phyloP scores from a whole-genome alignment of 306 rosid species.

The Castanospermum australe region DNA sequence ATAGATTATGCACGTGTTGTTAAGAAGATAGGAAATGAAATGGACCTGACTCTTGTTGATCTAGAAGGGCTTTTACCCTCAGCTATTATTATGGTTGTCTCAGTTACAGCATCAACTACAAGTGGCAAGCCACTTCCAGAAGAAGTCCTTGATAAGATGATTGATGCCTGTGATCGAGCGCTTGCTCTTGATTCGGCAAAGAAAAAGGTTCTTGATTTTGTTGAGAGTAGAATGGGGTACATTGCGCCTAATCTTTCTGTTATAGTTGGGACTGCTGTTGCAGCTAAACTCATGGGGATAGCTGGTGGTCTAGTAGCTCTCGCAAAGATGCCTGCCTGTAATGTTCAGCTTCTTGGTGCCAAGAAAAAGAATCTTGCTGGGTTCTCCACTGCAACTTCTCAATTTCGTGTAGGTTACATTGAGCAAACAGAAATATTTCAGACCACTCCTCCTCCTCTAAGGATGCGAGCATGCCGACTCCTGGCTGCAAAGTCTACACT shows the following conservation, averaged over 20 bases:
- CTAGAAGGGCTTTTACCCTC: constrained; percentile 95
- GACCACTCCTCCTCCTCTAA: constrained; percentile 80
- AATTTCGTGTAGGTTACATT: constrained; percentile 84
- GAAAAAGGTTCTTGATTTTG: constrained; percentile 93
- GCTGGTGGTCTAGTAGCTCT: constrained; percentile 83
- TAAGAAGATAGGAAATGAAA: constrained; percentile 93
- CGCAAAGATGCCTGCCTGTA: constrained; percentile 99
- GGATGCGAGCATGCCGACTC: constrained; percentile 89
- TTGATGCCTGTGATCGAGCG: constrained; percentile 96
- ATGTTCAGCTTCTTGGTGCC: constrained; percentile 98
- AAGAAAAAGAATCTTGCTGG: constrained; percentile 94
- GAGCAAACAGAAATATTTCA: constrained; percentile 94
- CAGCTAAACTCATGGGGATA: constrained; percentile 96
- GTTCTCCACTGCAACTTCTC: constrained; percentile 92
- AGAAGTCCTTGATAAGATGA: constrained; percentile 72
- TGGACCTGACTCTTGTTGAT: constrained; percentile 93
- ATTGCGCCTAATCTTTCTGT: constrained; percentile 96
- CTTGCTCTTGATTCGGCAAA: constrained; percentile 81
- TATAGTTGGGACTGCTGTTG: constrained; percentile 91
- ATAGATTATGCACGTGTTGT: constrained; percentile 97
- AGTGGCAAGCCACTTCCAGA: constrained; percentile 97
- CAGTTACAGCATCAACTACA: constrained; percentile 96
- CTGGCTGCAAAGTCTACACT: constrained; percentile 87
- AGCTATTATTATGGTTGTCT: constrained; percentile 91
- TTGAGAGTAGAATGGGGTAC: constrained; percentile 96